Evolutionary conservation across 768 basidiomycete genomes (phyloP), one percentile per base, ranked within the genome.

Genomic region (Hirschioporus abietinus): DNA sequence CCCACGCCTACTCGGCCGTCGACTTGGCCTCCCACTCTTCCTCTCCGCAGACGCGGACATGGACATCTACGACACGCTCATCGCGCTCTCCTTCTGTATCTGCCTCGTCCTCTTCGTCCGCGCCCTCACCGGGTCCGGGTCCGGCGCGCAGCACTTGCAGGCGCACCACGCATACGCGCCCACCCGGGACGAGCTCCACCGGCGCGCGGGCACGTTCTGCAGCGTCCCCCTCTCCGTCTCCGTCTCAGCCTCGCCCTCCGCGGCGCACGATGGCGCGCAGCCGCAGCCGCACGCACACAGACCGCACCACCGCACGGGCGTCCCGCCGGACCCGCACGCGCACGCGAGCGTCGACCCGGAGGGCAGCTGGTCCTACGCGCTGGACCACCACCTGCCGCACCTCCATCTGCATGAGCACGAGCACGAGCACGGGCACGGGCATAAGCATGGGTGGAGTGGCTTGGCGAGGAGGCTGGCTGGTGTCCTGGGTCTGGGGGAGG

Each of bases 391-490:
- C 72, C 0, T 72, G 77, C 1, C 74, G 71, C 4, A 74, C 42
- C 42, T 52, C 74, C 15, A 79, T 80, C 36, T 83, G 82, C 26
- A 89, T 88, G 0, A 85, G 87, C 67, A 87, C 86, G 4, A 84
- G 82, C 52, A 88, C 87, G 2, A 82, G 85, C 36, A 88, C 88
- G 0, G 87, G 87, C 5, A 75, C 83, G 7, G 64, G 20, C 75
- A 76, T 64, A 71, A 73, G 63, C 72, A 74, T 52, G 42, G 15
- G 42, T 52, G 42, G 42, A 10, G 12, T 12, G 42, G 15, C 15
- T 52, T 52, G 42, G 42, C 42, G 42, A 52, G 12, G 20, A 20
- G 42, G 42, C 42, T 52, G 6, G 12, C 12, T 5, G 6, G 42
- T 20, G 4, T 30, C 30, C 12, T 52, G 42, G 12, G 42, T 3